Percentiles rank a stretch among this genome's conserved stretches.
Evolutionary conservation across 805 yeast species (phyloP).

Genomic region (Zygotorulaspora florentina): DNA sequence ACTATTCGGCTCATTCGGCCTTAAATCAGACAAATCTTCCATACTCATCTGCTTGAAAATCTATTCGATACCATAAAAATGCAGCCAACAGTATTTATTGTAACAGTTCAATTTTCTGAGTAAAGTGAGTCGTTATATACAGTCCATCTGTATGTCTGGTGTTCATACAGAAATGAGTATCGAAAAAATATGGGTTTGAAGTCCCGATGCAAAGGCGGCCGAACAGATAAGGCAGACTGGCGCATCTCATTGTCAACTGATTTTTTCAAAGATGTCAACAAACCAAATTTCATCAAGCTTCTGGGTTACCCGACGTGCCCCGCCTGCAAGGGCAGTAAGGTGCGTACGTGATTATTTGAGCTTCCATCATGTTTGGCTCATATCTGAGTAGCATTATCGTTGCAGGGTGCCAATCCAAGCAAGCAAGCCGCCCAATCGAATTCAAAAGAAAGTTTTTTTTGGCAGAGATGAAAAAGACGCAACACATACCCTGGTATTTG

Average conservation of each 20-base stretch:
- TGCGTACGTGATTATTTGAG: neutral
- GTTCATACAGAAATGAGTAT: neutral
- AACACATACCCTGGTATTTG: slow-evolving; percentile 26
- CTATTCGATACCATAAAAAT: neutral
- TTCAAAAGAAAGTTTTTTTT: neutral
- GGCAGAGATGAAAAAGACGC: neutral
- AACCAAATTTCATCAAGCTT: neutral
- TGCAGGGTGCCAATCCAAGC: no score
- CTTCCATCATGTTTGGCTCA: no score
- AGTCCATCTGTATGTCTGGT: no score
- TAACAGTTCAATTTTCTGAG: neutral
- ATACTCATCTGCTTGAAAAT: neutral
- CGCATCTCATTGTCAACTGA: neutral
- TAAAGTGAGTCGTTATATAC: no score
- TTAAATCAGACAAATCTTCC: neutral
- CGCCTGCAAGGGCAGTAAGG: neutral
- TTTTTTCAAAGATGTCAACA: neutral
- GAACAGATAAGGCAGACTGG: neutral
- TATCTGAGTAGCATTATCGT: no score
- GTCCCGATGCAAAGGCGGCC: neutral
- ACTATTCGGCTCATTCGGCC: neutral
- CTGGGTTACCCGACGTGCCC: neutral
- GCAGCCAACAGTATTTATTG: neutral
- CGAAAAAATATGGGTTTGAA: neutral
- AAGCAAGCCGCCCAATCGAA: neutral